A percentile compares a stretch with the other conserved stretches of the same genome.
These are phyloP conservation scores for Fragilariopsis cylindrus DNA, from an alignment of 108 stramenopile genomes.

Conservation along the genomic window DNA sequence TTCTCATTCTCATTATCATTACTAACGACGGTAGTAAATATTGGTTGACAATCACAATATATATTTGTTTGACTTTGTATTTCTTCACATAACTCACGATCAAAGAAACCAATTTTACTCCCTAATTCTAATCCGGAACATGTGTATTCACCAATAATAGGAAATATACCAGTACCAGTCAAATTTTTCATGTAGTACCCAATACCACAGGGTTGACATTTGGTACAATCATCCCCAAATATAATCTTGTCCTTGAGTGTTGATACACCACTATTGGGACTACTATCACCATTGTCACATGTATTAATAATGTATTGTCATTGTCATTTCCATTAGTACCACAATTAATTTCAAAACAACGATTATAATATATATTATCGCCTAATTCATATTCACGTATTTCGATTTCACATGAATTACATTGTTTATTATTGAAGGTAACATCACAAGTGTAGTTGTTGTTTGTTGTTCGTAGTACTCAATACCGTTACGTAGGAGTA, in stretches of 20 bases:
- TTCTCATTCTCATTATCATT: background rate
- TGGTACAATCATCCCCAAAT: conserved; percentile 13
- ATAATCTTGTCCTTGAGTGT: background rate
- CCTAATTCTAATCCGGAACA: conserved; percentile 19
- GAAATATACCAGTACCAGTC: background rate
- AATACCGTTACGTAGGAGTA: background rate
- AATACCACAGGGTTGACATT: conserved; percentile 11
- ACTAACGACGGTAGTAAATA: background rate
- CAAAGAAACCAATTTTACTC: conserved; percentile 4
- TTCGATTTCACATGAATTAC: background rate
- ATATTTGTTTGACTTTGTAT: background rate
- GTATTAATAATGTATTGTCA: background rate
- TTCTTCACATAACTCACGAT: conserved; percentile 3
- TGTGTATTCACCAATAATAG: background rate
- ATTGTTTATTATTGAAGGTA: background rate
- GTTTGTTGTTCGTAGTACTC: too few species aligned
- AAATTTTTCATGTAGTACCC: background rate
- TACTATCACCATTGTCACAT: background rate
- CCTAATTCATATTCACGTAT: background rate
- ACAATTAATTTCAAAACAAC: conserved; percentile 13
- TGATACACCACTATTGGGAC: background rate
- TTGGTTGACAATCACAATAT: conserved; percentile 6
- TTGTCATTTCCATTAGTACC: background rate
- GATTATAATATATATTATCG: background rate
- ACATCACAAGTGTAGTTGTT: background rate